Evolutionary conservation across 352 stramenopile species (phyloP), one percentile per base, ranked within the genome.

Genomic region (Achlya hypogyna): DNA sequence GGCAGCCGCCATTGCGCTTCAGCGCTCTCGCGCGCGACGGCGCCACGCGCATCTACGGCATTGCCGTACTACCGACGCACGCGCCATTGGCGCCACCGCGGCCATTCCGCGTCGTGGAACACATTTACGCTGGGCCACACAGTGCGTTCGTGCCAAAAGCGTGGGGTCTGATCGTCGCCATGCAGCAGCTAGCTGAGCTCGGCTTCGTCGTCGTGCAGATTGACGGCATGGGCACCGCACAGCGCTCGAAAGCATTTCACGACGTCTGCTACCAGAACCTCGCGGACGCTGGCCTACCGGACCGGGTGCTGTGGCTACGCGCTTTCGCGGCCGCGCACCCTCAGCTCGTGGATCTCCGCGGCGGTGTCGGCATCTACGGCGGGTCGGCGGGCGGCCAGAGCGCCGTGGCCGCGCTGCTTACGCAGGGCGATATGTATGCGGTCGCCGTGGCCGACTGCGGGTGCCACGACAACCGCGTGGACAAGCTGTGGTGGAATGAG

Each of bases 401-500:
- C 31, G 59, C 59, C 8, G 59, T 65, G 0, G 59, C 59, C 20
- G 59, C 27, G 8, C n/a, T 65, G 32, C 1, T 65, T 5, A 5
- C 4, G 18, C 59, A 65, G 27, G 59, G 59, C 14, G 59, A 65
- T 23, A 9, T 65, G 27, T 65, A 65, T 25, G 14, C 9, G 18
- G 59, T 65, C 3, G 59, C 59, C 3, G 59, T 40, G 12, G 59
- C 59, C 59, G 59, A 65, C 47, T 65, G 43, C 28, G 59, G 59
- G 27, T 58, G 59, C 47, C 59, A 65, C 25, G 59, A 65, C 59
- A 65, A 65, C 59, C 59, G 59, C 29, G 59, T 65, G 18, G 59
- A 65, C 47, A 65, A 65, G 32, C 40, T 65, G 4, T 65, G 59
- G 59, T 65, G 59, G 59, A 65, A 65, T 31, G 59, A 65, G 32